Evolutionary conservation across 306 rosid species (phyloP).

Genomic region (Lagenaria siceraria): DNA sequence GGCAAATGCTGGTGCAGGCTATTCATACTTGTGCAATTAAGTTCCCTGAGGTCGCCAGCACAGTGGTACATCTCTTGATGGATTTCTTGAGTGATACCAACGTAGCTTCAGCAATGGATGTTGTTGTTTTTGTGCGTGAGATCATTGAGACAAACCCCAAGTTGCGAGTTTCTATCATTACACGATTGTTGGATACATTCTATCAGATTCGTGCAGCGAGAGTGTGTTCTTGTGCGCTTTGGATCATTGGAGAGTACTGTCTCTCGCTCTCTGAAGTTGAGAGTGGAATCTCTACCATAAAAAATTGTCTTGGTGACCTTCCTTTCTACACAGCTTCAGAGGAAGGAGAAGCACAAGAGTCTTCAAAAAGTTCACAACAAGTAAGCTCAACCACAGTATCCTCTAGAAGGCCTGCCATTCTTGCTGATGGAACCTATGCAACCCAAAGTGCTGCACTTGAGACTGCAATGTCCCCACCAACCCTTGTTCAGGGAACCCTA

Average conservation of each 20-base stretch:
- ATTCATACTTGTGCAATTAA: conserved; percentile 89
- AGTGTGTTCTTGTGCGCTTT: conserved; percentile 90
- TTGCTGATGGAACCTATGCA: conserved; percentile 97
- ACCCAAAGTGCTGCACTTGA: conserved; percentile 96
- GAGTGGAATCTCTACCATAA: conserved; percentile 58
- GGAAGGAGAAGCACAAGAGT: conserved; percentile 65
- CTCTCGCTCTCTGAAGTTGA: conserved; percentile 87
- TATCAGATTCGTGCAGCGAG: conserved; percentile 87
- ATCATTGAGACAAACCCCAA: conserved; percentile 90
- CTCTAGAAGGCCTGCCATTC: conserved; percentile 88
- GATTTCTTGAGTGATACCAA: conserved; percentile 92
- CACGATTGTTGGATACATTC: conserved; percentile 81
- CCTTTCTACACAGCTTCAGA: conserved; percentile 71
- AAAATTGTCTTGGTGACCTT: conserved; percentile 91
- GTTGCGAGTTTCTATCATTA: conserved; percentile 75
- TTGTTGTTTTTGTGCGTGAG: conserved; percentile 87
- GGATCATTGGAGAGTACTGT: conserved; percentile 94
- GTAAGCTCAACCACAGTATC: conserved; percentile 57
- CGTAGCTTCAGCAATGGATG: conserved; percentile 89
- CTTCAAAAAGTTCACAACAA: conserved; percentile 40
- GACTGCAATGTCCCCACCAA: conserved; percentile 82
- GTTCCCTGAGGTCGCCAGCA: conserved; percentile 95
- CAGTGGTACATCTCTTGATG: conserved; percentile 94
- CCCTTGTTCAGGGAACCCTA: conserved; percentile 66
- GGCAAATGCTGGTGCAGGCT: conserved; percentile 95